A percentile compares a stretch with the other conserved stretches of the same genome.
Evolutionary conservation across 1,284 basidiomycete species (phyloP).

Genomic region (Pyrrhoderma noxium): DNA sequence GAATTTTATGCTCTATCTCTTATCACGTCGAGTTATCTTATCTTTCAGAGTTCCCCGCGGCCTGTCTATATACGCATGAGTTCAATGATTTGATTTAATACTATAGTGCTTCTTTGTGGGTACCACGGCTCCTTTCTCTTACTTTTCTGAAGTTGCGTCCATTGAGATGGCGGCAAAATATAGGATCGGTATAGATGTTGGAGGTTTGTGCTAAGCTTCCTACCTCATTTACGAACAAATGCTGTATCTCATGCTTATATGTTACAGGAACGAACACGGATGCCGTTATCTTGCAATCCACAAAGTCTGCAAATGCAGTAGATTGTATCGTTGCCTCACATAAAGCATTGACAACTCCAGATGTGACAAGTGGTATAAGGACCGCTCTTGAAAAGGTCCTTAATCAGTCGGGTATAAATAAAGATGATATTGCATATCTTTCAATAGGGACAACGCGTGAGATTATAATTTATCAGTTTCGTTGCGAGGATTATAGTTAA

Average conservation of each 20-base stretch:
- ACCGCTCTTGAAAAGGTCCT: slow-evolving; percentile 36
- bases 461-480: background rate
- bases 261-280: slow-evolving; percentile 44
- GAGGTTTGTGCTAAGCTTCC: slow-evolving; percentile 26
- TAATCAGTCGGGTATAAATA: slow-evolving; percentile 28
- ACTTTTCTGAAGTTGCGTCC: background rate
- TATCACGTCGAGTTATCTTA: no score
- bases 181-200: slow-evolving; percentile 42
- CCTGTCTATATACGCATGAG: no score
- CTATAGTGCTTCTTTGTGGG: no score
- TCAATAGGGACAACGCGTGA: slow-evolving; percentile 43
- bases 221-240: background rate
- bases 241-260: no score
- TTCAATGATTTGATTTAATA: no score
- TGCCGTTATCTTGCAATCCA: slow-evolving; percentile 43
- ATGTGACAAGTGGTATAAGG: slow-evolving; percentile 47
- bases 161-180: slow-evolving; percentile 11
- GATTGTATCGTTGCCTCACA: slow-evolving; percentile 40
- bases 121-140: no score
- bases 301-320: slow-evolving; percentile 26
- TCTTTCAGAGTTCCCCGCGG: no score
- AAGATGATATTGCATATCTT: slow-evolving; percentile 33
- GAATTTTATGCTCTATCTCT: no score
- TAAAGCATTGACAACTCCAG: slow-evolving; percentile 45
- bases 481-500: no score